phyloP scores from a whole-genome alignment of 805 yeast species.

The Lipomyces starkeyi region DNA sequence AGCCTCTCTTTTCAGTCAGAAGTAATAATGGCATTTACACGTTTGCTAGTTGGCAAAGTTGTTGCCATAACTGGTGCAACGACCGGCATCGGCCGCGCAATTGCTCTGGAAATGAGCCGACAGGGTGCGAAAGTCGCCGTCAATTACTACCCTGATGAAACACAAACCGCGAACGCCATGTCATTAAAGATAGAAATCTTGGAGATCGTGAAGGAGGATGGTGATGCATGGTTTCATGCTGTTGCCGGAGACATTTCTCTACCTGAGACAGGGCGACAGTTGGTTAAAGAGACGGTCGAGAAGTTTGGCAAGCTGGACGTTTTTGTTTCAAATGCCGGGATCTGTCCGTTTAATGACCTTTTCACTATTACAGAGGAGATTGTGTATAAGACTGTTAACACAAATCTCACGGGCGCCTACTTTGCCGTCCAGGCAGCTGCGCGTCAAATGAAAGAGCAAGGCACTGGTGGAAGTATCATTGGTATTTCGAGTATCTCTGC shows the following conservation, averaged over 20 bases:
- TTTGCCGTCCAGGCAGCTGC: conserved; percentile 57
- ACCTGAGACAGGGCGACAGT: conserved; percentile 48
- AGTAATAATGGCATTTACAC: not conserved
- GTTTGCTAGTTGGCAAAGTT: conserved; percentile 51
- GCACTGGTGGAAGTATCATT: conserved; percentile 56
- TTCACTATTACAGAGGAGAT: conserved; percentile 51
- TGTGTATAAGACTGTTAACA: conserved; percentile 47
- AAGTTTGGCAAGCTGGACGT: conserved; percentile 51
- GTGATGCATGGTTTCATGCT: conserved; percentile 43
- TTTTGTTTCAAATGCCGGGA: conserved; percentile 55
- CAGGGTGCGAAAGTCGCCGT: conserved; percentile 86
- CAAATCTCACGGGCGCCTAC: conserved; percentile 54
- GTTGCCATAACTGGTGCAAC: conserved; percentile 88
- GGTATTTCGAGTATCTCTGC: conserved; percentile 54
- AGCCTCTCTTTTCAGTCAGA: not conserved
- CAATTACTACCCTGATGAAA: conserved; percentile 62
- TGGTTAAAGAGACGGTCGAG: conserved; percentile 46
- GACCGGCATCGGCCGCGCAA: conserved; percentile 78
- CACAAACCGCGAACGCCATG: conserved; percentile 65
- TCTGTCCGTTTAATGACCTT: conserved; percentile 53
- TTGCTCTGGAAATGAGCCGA: conserved; percentile 73
- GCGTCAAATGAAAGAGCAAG: conserved; percentile 53
- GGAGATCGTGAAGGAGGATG: conserved; percentile 29
- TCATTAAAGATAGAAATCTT: conserved; percentile 56
- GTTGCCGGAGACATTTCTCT: conserved; percentile 54